Evolutionary conservation across 805 yeast genomes (phyloP).

Genomic region (Hemisphaericaspora nanyangensis): DNA sequence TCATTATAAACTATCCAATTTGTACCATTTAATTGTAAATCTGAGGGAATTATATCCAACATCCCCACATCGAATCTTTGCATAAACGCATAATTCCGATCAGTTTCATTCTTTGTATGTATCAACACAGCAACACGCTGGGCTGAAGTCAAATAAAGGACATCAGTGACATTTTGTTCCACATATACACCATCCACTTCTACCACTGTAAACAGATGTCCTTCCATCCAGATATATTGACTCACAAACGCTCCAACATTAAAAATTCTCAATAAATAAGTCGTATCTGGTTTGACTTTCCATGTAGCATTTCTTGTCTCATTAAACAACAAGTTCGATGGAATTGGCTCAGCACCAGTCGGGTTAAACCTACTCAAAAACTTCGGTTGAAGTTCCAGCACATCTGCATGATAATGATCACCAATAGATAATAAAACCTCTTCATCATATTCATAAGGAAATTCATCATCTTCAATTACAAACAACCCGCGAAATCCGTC

Average conservation of each 20-base stretch:
- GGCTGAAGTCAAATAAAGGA: conserved; percentile 67
- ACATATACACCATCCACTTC: conserved; percentile 51
- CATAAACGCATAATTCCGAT: conserved; percentile 55
- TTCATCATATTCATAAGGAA: conserved; percentile 58
- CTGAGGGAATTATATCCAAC: conserved; percentile 66
- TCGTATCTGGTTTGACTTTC: conserved; percentile 52
- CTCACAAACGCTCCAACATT: conserved; percentile 73
- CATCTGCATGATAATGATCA: conserved; percentile 61
- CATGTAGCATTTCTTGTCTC: conserved; percentile 58
- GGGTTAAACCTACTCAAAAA: conserved; percentile 69
- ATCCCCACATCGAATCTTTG: conserved; percentile 58
- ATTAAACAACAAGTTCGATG: conserved; percentile 60
- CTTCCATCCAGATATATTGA: conserved; percentile 43
- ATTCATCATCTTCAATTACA: conserved; percentile 61
- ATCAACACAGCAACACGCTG: conserved; percentile 75
- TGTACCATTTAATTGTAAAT: conserved; percentile 48
- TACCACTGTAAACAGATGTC: conserved; percentile 36
- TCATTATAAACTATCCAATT: conserved; percentile 52
- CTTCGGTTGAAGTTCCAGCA: conserved; percentile 40
- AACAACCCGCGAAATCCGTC: conserved; percentile 87
- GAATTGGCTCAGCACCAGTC: conserved; percentile 83
- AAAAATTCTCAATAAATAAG: conserved; percentile 59
- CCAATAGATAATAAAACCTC: conserved; percentile 53
- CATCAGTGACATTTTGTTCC: conserved; percentile 51
- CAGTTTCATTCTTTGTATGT: conserved; percentile 45